phyloP scores from a whole-genome alignment of 768 basidiomycete species.

The Coprinellus micaceus region DNA sequence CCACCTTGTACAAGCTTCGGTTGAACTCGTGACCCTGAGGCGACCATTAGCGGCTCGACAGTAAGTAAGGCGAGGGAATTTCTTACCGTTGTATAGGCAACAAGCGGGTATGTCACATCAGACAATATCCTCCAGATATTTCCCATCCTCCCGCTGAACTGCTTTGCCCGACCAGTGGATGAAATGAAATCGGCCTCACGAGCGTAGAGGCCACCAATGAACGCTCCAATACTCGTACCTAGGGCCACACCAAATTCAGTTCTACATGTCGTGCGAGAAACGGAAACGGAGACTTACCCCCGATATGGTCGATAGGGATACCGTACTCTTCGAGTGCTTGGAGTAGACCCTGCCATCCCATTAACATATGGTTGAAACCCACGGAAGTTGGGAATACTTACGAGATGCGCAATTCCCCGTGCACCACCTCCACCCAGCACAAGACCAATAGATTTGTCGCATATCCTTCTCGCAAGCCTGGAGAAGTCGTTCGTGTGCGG shows the following conservation, averaged over 20 bases:
- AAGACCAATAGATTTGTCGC: constrained; percentile 89
- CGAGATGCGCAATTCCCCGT: constrained; percentile 54
- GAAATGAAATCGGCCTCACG: constrained; percentile 90
- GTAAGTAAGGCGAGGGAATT: constrained; percentile 1
- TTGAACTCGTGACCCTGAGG: constrained; percentile 90
- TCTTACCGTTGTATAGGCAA: constrained; percentile 81
- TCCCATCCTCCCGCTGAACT: constrained; percentile 88
- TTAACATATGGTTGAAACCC: constrained; percentile 7
- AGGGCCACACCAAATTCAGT: constrained; percentile 7
- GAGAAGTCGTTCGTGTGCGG: constrained; percentile 89
- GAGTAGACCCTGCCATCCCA: constrained; percentile 68
- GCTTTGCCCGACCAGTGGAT: constrained; percentile 80
- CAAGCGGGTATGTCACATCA: constrained; percentile 90
- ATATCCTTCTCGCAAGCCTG: constrained; percentile 83
- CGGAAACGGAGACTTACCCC: constrained; percentile 42
- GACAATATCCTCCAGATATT: constrained; percentile 92
- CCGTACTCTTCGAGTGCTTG: constrained; percentile 88
- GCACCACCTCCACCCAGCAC: constrained; percentile 98
- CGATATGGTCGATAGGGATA: constrained; percentile 92
- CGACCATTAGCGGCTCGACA: neutral
- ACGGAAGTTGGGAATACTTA: constrained; percentile 15
- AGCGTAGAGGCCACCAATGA: constrained; percentile 94
- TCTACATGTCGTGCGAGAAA: neutral
- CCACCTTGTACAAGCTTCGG: constrained; percentile 86
- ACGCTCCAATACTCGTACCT: constrained; percentile 88